Conservation (phyloP, 371 early-diverging fungal genomes). For the Mortierella sp. region DNA sequence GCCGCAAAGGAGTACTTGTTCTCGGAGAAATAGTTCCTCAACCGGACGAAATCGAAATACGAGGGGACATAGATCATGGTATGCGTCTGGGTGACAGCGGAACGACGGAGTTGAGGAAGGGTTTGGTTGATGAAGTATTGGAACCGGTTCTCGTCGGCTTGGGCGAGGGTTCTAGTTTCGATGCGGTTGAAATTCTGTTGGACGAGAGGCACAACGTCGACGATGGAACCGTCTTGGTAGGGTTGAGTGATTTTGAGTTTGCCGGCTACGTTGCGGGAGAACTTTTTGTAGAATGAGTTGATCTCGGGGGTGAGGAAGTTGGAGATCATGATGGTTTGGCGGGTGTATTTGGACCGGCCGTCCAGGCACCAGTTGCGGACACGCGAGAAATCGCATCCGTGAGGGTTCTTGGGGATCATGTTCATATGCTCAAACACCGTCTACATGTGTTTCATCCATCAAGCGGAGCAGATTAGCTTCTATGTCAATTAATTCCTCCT, state of each 20-base stretch:
- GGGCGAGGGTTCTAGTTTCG: constrained; percentile 67
- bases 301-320: constrained; percentile 91
- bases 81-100: constrained; percentile 74
- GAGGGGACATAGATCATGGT: constrained; percentile 93
- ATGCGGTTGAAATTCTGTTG: constrained; percentile 88
- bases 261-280: constrained; percentile 84
- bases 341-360: constrained; percentile 83
- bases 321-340: constrained; percentile 90
- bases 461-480: neutral
- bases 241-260: constrained; percentile 78
- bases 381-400: constrained; percentile 96
- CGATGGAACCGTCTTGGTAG: constrained; percentile 77
- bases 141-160: constrained; percentile 88
- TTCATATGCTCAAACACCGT: constrained; percentile 90
- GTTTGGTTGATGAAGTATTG: constrained; percentile 81
- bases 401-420: constrained; percentile 86
- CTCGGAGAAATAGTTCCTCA: constrained; percentile 90
- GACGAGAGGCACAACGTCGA: constrained; percentile 83
- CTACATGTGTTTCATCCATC: constrained; percentile 19
- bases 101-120: constrained; percentile 71
- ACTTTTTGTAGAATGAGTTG: constrained; percentile 84
- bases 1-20: constrained; percentile 80
- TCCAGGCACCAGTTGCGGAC: constrained; percentile 91
- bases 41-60: constrained; percentile 96
- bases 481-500: neutral